A percentile compares a stretch with the other conserved stretches of the same genome.
Evolutionary conservation across 2,329 filamentous ascomycete genomes (phyloP).

Genomic region (Botryotinia calthae): DNA sequence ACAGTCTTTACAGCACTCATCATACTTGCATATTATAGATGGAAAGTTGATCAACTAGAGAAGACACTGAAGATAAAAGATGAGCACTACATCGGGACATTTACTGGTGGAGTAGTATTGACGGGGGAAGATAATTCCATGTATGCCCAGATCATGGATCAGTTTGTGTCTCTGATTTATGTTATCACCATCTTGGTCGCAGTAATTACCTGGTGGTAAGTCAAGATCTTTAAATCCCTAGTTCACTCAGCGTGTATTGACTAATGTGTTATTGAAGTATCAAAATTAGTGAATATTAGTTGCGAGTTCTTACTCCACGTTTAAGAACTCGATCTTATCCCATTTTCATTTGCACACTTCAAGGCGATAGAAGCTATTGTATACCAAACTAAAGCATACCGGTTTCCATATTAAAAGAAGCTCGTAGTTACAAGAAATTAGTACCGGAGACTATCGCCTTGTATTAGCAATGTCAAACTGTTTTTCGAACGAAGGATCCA

Average conservation of each 20-base stretch:
- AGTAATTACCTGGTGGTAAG: slow-evolving; percentile 3
- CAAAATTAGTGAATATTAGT: background rate
- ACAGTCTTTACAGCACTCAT: background rate
- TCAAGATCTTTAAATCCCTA: background rate
- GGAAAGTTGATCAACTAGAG: background rate
- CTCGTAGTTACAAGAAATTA: background rate
- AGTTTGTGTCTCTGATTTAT: background rate
- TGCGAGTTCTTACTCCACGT: too few relatives aligned
- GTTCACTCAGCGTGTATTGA: background rate
- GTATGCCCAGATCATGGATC: background rate
- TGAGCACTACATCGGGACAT: background rate
- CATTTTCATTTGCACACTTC: background rate
- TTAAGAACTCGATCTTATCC: background rate
- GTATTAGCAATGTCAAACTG: background rate
- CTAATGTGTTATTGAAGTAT: background rate
- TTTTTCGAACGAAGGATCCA: background rate
- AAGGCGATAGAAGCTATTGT: background rate
- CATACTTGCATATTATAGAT: background rate
- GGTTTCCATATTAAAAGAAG: background rate
- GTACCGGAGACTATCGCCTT: background rate
- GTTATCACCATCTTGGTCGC: background rate
- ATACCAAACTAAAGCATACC: accelerated
- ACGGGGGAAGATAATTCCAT: background rate
- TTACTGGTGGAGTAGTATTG: background rate
- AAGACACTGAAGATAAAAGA: background rate